Conservation (phyloP, 768 basidiomycete species). For the Neoboletus subvelutipes region DNA sequence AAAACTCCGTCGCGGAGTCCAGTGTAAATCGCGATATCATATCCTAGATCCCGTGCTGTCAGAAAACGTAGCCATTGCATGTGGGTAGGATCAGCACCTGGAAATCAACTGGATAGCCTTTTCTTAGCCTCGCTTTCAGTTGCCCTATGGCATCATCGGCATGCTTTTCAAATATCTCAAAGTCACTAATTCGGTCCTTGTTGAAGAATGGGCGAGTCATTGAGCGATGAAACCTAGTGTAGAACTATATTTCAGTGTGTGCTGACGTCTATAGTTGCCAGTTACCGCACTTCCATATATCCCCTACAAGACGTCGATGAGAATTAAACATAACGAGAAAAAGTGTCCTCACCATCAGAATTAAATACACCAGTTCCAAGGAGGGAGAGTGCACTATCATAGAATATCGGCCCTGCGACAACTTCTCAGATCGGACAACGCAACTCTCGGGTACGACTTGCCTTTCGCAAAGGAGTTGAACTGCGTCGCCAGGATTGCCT, state of each 20-base stretch:
- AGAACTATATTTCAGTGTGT: neutral
- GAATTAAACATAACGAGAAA: neutral
- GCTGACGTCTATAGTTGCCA: neutral
- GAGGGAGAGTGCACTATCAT: constrained; percentile 28
- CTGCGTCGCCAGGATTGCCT: constrained; percentile 47
- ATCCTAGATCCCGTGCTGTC: constrained; percentile 36
- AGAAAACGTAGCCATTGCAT: neutral
- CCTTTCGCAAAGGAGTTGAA: constrained; percentile 45
- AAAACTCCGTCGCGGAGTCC: constrained; percentile 58
- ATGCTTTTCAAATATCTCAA: constrained; percentile 54
- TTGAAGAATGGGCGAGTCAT: constrained; percentile 65
- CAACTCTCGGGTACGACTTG: constrained; percentile 6
- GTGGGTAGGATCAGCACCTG: constrained; percentile 37
- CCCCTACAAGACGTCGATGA: constrained; percentile 33
- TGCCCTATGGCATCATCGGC: constrained; percentile 46
- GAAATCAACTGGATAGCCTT: constrained; percentile 55
- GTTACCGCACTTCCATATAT: constrained; percentile 55
- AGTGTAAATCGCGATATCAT: constrained; percentile 56
- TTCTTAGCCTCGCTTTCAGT: constrained; percentile 40
- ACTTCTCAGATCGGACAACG: constrained; percentile 22
- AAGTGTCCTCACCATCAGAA: constrained; percentile 42
- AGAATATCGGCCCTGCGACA: constrained; percentile 15
- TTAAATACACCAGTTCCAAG: constrained; percentile 60
- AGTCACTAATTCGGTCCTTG: constrained; percentile 51
- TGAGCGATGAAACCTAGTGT: constrained; percentile 51